Percentiles rank a stretch among this genome's conserved stretches.
Conservation (phyloP, 805 yeast species). For the Saturnispora hagleri region DNA sequence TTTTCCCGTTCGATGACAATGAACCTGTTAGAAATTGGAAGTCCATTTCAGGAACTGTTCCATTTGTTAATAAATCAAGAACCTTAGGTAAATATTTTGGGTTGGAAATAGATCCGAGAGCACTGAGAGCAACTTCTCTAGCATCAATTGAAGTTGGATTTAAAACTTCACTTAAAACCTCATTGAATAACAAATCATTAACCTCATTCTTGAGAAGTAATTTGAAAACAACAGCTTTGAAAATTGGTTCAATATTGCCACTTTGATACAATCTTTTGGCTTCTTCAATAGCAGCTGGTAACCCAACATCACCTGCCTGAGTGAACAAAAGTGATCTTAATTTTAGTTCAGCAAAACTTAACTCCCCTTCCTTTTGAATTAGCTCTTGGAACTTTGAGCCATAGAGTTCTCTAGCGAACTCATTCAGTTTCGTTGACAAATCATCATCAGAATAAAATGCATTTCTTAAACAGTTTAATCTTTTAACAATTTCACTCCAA, state of each 20-base stretch:
- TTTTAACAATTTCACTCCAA: constrained; percentile 44
- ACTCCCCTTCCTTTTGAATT: constrained; percentile 8
- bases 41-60: constrained; percentile 49
- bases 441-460: constrained; percentile 31
- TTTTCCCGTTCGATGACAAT: constrained; percentile 36
- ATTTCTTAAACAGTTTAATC: constrained; percentile 29
- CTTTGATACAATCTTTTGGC: constrained; percentile 10
- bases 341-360: constrained; percentile 21
- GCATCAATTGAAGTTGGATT: constrained; percentile 48
- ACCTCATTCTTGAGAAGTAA: constrained; percentile 33
- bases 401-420: constrained; percentile 29
- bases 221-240: constrained; percentile 34
- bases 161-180: constrained; percentile 37
- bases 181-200: constrained; percentile 28
- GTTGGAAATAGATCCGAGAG: constrained; percentile 41
- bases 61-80: constrained; percentile 33
- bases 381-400: constrained; percentile 23
- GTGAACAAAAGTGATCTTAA: constrained; percentile 33
- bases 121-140: constrained; percentile 46
- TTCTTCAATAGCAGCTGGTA: constrained; percentile 29
- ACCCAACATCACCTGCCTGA: constrained; percentile 31
- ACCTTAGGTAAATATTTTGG: constrained; percentile 30
- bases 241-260: constrained; percentile 28
- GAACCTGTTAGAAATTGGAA: constrained; percentile 41
- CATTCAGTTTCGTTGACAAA: constrained; percentile 21